Evolutionary conservation across 805 yeast genomes (phyloP), one percentile per base, ranked within the genome.

Genomic region (Metschnikowia kofuensis): DNA sequence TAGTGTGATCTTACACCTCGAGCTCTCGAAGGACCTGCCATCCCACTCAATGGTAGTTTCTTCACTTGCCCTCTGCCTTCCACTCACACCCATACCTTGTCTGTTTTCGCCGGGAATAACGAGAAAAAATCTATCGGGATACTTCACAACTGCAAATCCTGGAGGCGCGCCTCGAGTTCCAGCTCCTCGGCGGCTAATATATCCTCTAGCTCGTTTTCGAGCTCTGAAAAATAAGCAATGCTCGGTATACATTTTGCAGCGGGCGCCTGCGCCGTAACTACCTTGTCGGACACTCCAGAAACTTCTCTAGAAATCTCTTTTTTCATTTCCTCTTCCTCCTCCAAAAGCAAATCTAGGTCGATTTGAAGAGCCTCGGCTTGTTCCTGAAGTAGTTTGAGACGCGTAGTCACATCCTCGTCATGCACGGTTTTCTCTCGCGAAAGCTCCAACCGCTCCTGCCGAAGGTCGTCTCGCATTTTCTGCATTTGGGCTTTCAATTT

Each of bases 131-230:
- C n/a, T n/a, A n/a, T n/a, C n/a, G n/a, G n/a, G n/a, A 6, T 2
- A n/a, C 14, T 9, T 39, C 40, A 42, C 9, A 53, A 13, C 39
- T 48, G 45, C 47, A 56, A 31, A 16, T 48, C 55, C 14, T 40
- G n/a, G 30, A 57, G 52, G 38, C 48, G 59, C 32, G 52, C 56
- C 42, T 51, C 59, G 28, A 57, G 54, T 50, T 57, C 61, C 29
- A 50, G 39, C 47, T 57, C 57, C 37, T 49, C 55, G 6, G 46
- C 51, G 11, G 52, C 52, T 35, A 57, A 40, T 14, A 44, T 42
- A 4, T 44, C 55, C 38, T 57, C 61, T 11, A 57, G 49, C 38
- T 57, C 56, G 29, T 50, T 46, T 34, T 51, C 52, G 26, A 48
- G 48, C n/a, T 43, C 50, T 34, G 14, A 31, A 7, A 45, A 29